Conservation (phyloP, 108 stramenopile genomes). For the Skeletonema menzelii region DNA sequence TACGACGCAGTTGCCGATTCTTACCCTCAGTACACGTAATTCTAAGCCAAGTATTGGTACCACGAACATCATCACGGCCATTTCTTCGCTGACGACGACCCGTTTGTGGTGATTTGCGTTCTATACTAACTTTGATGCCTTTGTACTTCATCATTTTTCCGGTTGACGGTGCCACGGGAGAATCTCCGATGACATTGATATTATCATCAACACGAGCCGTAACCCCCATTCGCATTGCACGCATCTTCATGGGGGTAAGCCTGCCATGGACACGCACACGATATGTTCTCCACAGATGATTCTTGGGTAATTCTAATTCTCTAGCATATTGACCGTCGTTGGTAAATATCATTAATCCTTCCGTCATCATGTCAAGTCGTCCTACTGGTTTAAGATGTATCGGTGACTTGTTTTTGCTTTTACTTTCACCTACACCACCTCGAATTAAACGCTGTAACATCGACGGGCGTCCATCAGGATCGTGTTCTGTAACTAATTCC, state of each 20-base stretch:
- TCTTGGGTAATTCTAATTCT: conserved; percentile 71
- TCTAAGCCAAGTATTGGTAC: conserved; percentile 73
- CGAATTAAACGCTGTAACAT: conserved; percentile 65
- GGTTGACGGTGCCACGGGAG: conserved; percentile 9
- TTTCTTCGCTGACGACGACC: neutral
- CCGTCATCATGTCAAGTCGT: conserved; percentile 78
- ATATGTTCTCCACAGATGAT: conserved; percentile 72
- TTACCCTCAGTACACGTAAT: conserved; percentile 77
- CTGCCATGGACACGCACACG: conserved; percentile 74
- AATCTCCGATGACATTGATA: conserved; percentile 28
- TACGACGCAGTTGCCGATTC: conserved; percentile 79
- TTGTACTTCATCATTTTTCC: conserved; percentile 45
- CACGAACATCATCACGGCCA: conserved; percentile 13
- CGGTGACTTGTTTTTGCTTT: conserved; percentile 12
- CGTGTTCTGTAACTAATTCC: conserved; percentile 73
- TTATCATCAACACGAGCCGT: conserved; percentile 39
- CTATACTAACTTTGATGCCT: conserved; percentile 69
- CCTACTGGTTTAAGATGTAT: conserved; percentile 80
- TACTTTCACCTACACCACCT: conserved; percentile 65
- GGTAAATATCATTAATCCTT: conserved; percentile 79
- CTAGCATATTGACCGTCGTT: conserved; percentile 76
- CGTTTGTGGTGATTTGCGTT: conserved; percentile 22
- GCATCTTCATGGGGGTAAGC: conserved; percentile 55
- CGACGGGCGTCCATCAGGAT: conserved; percentile 73
- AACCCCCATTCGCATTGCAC: conserved; percentile 53